Percentiles rank a stretch among this genome's conserved stretches.
Evolutionary conservation across 2,329 filamentous ascomycete species (phyloP).

Genomic region (Ceratocystis harringtonii): DNA sequence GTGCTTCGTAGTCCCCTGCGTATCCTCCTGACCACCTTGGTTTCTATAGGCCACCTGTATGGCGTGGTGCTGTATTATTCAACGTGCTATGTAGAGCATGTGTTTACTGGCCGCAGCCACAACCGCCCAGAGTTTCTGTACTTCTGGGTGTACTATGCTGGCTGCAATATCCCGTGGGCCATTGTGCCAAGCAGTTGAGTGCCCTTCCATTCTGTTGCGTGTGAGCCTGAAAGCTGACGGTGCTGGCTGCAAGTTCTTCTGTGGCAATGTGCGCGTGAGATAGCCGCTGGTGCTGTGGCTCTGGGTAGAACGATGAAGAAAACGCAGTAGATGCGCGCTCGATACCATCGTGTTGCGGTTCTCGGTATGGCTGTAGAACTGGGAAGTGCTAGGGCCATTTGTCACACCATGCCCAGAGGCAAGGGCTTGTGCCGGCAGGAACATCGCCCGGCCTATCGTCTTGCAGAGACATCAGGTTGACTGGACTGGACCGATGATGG

Average conservation of each 20-base stretch:
- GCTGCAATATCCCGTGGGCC: conserved; percentile 44
- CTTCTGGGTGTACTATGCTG: conserved; percentile 49
- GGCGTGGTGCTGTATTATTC: conserved; percentile 48
- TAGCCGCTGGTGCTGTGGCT: neutral
- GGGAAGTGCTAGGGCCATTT: neutral
- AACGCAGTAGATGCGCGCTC: neutral
- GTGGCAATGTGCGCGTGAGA: neutral
- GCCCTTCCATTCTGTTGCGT: neutral
- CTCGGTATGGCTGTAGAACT: neutral
- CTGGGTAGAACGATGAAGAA: neutral
- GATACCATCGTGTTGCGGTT: neutral
- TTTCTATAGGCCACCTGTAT: conserved; percentile 42
- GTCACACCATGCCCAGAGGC: too few relatives aligned
- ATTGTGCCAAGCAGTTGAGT: conserved; percentile 10
- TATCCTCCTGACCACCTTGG: conserved; percentile 36
- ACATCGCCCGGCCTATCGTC: too few relatives aligned
- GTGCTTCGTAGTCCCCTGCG: conserved; percentile 30
- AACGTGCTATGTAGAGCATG: conserved; percentile 38
- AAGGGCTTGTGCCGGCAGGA: too few relatives aligned
- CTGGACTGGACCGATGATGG: too few relatives aligned
- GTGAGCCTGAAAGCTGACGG: conserved; percentile 29
- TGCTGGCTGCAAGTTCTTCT: conserved; percentile 29
- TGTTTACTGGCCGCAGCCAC: conserved; percentile 32
- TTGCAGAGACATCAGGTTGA: too few relatives aligned
- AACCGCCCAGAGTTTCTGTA: conserved; percentile 46